A percentile compares a stretch with the other conserved stretches of the same genome.
These are phyloP conservation scores for Yamagishiella unicocca DNA, from an alignment of 139 green algal genomes.

Conservation along the genomic window DNA sequence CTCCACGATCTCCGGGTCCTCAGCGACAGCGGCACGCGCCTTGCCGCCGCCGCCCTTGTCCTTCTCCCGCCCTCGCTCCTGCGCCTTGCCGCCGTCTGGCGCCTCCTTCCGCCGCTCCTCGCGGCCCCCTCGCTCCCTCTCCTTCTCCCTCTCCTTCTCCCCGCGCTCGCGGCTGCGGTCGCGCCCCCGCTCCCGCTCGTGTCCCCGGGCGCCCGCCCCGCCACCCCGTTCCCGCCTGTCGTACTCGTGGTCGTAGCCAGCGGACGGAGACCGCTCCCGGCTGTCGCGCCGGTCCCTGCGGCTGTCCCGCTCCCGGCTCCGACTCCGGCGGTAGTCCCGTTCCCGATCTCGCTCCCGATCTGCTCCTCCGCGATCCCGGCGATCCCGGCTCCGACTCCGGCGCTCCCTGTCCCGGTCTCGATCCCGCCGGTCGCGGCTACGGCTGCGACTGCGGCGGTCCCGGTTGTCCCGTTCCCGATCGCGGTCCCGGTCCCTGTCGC, in stretches of 20 bases:
- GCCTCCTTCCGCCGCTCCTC: constrained; percentile 9
- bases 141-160: constrained; percentile 5
- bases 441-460: neutral
- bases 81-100: neutral
- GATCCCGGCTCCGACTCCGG: neutral
- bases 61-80: neutral
- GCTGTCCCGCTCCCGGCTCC: neutral
- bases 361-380: neutral
- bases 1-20: constrained; percentile 55
- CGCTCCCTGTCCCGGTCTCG: constrained; percentile 1
- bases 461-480: neutral
- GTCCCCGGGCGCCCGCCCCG: neutral
- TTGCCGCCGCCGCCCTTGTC: constrained; percentile 25
- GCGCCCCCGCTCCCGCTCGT: neutral
- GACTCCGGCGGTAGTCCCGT: neutral
- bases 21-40: neutral
- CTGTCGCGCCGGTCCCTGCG: constrained; percentile 10
- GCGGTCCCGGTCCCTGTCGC: constrained; percentile 15
- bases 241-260: neutral
- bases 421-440: neutral
- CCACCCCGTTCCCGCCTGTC: neutral
- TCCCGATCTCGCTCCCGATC: constrained; percentile 7
- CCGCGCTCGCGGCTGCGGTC: constrained; percentile 9
- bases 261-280: neutral
- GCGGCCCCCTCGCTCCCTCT: constrained; percentile 3